Evolutionary conservation across 352 stramenopile species (phyloP).

Genomic region (Globisporangium polare): DNA sequence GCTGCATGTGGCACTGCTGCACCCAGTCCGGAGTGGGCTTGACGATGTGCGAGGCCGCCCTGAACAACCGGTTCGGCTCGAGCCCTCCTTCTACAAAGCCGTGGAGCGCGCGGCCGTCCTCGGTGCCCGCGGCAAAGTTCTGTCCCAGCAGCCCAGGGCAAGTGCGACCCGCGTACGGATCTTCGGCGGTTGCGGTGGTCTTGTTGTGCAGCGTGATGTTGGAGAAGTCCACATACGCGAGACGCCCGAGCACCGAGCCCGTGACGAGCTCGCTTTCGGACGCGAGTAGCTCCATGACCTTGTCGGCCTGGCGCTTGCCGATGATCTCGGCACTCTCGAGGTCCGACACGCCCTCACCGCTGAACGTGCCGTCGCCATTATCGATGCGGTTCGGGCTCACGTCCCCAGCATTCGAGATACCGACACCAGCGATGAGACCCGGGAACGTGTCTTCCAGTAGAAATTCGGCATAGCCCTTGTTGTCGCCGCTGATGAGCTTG

Average conservation of each 20-base stretch:
- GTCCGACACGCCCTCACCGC: constrained; percentile 25
- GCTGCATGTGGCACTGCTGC: constrained; percentile 30
- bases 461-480: constrained; percentile 64
- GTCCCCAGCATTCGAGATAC: constrained; percentile 39
- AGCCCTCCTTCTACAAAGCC: constrained; percentile 33
- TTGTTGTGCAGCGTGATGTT: constrained; percentile 30
- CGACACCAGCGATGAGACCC: constrained; percentile 25
- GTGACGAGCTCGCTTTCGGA: constrained; percentile 17
- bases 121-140: constrained; percentile 43
- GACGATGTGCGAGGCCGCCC: constrained; percentile 18
- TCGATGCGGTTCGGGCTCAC: constrained; percentile 44
- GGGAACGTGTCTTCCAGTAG: constrained; percentile 28
- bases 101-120: constrained; percentile 34
- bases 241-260: constrained; percentile 22
- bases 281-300: constrained; percentile 25
- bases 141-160: constrained; percentile 40
- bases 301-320: constrained; percentile 31
- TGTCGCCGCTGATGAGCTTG: constrained; percentile 71
- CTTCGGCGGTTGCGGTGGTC: constrained; percentile 7
- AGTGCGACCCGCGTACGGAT: constrained; percentile 32
- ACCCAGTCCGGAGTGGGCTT: constrained; percentile 35
- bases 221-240: constrained; percentile 47
- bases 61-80: constrained; percentile 29
- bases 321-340: constrained; percentile 43
- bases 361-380: constrained; percentile 43